Evolutionary conservation across 306 rosid genomes (phyloP), one percentile per base, ranked within the genome.

Genomic region (Prunus padus): DNA sequence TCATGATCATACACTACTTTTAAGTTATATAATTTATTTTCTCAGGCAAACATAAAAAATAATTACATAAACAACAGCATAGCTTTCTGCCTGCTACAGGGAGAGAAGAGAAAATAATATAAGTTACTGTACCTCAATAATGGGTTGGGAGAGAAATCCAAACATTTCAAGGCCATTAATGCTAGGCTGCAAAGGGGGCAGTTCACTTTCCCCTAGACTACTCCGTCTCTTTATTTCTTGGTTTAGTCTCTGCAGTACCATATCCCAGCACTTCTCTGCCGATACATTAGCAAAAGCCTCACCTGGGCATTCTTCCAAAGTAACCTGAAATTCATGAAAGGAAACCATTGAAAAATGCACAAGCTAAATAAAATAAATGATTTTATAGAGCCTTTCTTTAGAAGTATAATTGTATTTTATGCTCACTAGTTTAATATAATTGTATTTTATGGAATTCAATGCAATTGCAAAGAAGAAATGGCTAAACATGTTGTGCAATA

Each of bases 261-360:
- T 89, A 80, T 88, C 88, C 98, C 98, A 93, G 83, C 98, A 93
- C 76, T 66, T 87, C 30, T 83, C 88, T 42, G 91, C 83, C 11
- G 97, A 83, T 61, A 76, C 76, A 42, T 86, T 81, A 2, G 89
- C 81, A 83, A 89, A 91, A 76, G 66, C 65, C 75, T 73, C 90
- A 11, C 67, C 64, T 13, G 96, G 96, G 77, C 23, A 76, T 62
- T 84, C 96, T 77, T 93, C 97, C 85, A 87, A 70, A 51, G 83
- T 87, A 69, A 93, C 98, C 98, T 93, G 91, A 82, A 87, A 66
- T 65, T 74, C 20, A 67, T 47, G 65, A 42, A 16, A 28, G 15
- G 20, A 72, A 72, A 51, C 11, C 12, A 47, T 31, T n/a, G 4
- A 13, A 22, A 47, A 61, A 42, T 45, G 68, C 46, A 50, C 15